These are phyloP conservation scores for Paspalum notatum DNA, from an alignment of 176 grass and related monocot species.

Conservation along the genomic window DNA sequence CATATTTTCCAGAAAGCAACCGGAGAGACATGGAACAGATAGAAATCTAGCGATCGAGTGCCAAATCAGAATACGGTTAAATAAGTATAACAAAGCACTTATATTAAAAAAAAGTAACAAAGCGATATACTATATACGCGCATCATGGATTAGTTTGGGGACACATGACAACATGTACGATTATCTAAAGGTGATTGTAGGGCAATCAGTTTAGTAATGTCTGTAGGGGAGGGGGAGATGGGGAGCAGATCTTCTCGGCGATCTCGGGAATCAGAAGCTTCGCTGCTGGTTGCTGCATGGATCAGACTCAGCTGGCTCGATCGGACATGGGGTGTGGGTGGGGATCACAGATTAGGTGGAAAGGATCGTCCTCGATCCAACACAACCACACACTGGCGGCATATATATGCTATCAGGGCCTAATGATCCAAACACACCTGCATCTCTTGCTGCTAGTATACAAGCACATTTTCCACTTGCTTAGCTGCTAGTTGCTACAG, in stretches of 20 bases:
- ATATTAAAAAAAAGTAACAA: too few relatives aligned
- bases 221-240: background rate
- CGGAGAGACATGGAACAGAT: background rate
- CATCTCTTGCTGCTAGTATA: constrained; percentile 19
- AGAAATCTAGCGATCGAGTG: too few relatives aligned
- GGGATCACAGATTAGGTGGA: constrained; percentile 50
- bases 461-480: background rate
- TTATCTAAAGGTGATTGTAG: background rate
- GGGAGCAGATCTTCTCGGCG: constrained; percentile 47
- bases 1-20: too few relatives aligned
- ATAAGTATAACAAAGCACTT: constrained; percentile 2
- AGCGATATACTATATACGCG: background rate
- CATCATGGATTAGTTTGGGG: constrained; percentile 23
- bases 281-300: constrained; percentile 39
- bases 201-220: background rate
- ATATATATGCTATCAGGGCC: too few relatives aligned
- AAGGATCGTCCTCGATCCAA: constrained; percentile 42
- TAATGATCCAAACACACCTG: background rate
- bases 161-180: constrained; percentile 12
- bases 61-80: constrained; percentile 15
- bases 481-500: constrained; percentile 6
- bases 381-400: background rate
- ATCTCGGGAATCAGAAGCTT: constrained; percentile 51
- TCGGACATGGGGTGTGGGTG: constrained; percentile 33
- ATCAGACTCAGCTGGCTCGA: constrained; percentile 23